phyloP scores from a whole-genome alignment of 805 yeast species.

The Lachancea dasiensis region DNA sequence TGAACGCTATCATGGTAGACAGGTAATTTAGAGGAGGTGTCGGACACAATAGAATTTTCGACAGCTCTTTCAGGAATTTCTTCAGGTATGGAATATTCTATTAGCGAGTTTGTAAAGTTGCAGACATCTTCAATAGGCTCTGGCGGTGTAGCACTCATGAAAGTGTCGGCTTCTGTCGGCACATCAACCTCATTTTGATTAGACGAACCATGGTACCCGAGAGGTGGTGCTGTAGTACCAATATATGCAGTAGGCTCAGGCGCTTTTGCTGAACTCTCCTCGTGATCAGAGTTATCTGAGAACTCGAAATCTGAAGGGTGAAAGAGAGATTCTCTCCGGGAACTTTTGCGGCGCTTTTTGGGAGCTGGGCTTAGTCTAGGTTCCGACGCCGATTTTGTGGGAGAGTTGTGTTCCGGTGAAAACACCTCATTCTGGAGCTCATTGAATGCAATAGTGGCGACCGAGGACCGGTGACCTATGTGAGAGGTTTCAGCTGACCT shows the following conservation, averaged over 20 bases:
- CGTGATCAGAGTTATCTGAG: conserved; percentile 19
- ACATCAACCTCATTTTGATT: too few species aligned
- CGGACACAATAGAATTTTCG: conserved; percentile 1
- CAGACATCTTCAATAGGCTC: conserved; percentile 14
- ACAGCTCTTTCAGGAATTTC: conserved; percentile 14
- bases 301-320: conserved; percentile 31
- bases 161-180: too few species aligned
- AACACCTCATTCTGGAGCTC: conserved; percentile 6
- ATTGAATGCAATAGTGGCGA: conserved; percentile 6
- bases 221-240: neutral
- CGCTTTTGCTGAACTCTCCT: conserved; percentile 4
- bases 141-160: too few species aligned
- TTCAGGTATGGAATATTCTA: conserved; percentile 32
- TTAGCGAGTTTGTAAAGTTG: conserved; percentile 26
- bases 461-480: neutral
- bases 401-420: conserved; percentile 2
- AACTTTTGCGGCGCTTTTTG: conserved; percentile 35
- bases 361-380: conserved; percentile 14
- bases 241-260: neutral
- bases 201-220: conserved; percentile 6
- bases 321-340: conserved; percentile 38
- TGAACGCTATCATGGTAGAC: conserved; percentile 8
- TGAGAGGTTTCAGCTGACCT: too few species aligned
- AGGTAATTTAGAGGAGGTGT: conserved; percentile 4
- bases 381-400: conserved; percentile 1